These are phyloP conservation scores for Coniophora puteana DNA, from an alignment of 1,284 basidiomycete species.

Conservation along the genomic window DNA sequence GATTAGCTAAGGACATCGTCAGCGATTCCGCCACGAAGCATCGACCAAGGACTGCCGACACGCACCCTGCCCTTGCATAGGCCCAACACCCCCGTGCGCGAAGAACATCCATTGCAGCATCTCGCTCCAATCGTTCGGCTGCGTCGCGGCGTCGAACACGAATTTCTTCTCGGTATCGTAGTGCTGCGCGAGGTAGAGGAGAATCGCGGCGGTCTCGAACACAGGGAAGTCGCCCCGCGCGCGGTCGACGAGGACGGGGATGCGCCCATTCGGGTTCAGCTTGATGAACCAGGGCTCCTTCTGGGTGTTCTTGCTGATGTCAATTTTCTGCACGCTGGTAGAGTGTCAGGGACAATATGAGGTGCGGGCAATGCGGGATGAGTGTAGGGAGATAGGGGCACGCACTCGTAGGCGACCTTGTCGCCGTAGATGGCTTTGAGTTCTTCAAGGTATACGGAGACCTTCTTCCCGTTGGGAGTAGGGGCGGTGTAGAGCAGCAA, in stretches of 20 bases:
- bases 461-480: slow-evolving; percentile 64
- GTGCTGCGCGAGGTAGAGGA: slow-evolving; percentile 61
- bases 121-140: slow-evolving; percentile 50
- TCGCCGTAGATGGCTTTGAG: slow-evolving; percentile 50
- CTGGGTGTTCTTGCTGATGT: slow-evolving; percentile 44
- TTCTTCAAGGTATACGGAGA: slow-evolving; percentile 58
- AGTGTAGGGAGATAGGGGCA: background rate
- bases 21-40: slow-evolving; percentile 1
- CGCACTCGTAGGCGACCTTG: slow-evolving; percentile 50
- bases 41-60: slow-evolving; percentile 8
- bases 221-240: slow-evolving; percentile 49
- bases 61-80: slow-evolving; percentile 69
- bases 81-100: slow-evolving; percentile 67
- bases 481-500: slow-evolving; percentile 55
- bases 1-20: slow-evolving; percentile 38
- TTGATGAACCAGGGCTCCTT: slow-evolving; percentile 61
- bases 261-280: slow-evolving; percentile 65
- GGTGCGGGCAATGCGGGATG: background rate
- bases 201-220: slow-evolving; percentile 69
- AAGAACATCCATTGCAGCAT: slow-evolving; percentile 79
- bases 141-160: slow-evolving; percentile 43
- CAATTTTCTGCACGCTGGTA: slow-evolving; percentile 38
- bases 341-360: slow-evolving; percentile 3
- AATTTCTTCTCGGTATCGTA: slow-evolving; percentile 59
- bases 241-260: slow-evolving; percentile 55